A percentile compares a stretch with the other conserved stretches of the same genome.
These are phyloP conservation scores for Prosopis cineraria DNA, from an alignment of 306 rosid species.

Conservation along the genomic window DNA sequence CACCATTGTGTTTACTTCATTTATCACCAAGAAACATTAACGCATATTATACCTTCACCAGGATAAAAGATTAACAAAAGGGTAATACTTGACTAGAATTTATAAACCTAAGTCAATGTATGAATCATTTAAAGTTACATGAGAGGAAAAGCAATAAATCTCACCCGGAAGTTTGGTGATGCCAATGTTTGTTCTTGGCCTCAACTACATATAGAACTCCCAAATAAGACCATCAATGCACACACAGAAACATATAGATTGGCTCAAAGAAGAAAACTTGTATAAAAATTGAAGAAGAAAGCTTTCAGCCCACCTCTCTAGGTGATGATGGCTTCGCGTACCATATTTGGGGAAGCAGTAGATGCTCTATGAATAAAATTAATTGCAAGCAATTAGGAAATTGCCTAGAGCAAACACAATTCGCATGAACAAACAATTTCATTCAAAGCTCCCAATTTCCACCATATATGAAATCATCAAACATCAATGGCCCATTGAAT, in stretches of 20 bases:
- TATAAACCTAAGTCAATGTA: neutral
- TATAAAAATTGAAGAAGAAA: neutral
- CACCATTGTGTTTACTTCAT: neutral
- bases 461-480: neutral
- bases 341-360: neutral
- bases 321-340: neutral
- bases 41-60: neutral
- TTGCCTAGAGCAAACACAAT: neutral
- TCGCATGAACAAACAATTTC: neutral
- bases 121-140: neutral
- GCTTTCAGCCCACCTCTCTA: neutral
- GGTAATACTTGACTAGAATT: neutral
- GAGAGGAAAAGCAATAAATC: neutral
- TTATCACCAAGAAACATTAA: neutral
- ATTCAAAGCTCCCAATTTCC: neutral
- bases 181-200: slow-evolving; percentile 42
- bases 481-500: neutral
- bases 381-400: neutral
- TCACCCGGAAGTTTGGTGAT: slow-evolving; percentile 43
- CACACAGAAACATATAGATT: neutral
- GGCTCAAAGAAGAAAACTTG: neutral
- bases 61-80: neutral
- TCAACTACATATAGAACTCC: slow-evolving; percentile 32
- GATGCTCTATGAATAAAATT: neutral
- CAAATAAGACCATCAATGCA: neutral